Evolutionary conservation across 768 basidiomycete genomes (phyloP).

Genomic region (Calocybe indica): DNA sequence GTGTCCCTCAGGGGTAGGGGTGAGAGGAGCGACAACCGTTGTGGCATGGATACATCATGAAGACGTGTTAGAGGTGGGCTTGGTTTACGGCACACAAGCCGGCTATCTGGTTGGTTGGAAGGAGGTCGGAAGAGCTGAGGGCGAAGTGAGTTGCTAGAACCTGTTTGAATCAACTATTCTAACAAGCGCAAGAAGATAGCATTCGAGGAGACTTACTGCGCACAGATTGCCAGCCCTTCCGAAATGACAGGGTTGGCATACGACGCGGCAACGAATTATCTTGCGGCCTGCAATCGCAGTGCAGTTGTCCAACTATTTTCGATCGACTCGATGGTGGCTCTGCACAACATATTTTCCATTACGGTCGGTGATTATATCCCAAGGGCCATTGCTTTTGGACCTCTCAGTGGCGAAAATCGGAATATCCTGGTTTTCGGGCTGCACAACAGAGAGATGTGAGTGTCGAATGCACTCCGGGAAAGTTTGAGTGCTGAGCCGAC

Average conservation of each 20-base stretch:
- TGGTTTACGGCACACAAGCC: too few species aligned
- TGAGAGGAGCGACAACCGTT: not conserved
- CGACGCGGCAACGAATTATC: constrained; percentile 12
- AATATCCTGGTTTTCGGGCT: constrained; percentile 12
- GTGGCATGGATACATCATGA: not conserved
- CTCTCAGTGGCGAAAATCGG: constrained; percentile 6
- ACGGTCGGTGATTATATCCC: constrained; percentile 8
- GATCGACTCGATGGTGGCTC: constrained; percentile 7
- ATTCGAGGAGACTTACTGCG: constrained; percentile 12
- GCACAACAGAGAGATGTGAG: constrained; percentile 14
- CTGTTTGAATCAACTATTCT: too few species aligned
- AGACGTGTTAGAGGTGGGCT: not conserved
- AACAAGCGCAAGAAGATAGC: not conserved
- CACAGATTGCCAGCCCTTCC: constrained; percentile 8
- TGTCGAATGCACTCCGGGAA: too few species aligned
- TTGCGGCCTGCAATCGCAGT: constrained; percentile 13
- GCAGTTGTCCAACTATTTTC: constrained; percentile 12
- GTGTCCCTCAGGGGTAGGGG: not conserved
- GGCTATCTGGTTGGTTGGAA: too few species aligned
- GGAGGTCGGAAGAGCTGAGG: too few species aligned
- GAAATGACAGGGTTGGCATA: constrained; percentile 15
- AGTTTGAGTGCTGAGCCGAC: too few species aligned
- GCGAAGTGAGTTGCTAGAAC: too few species aligned
- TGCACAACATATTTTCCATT: constrained; percentile 10
- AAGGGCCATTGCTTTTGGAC: constrained; percentile 13